Base-by-base conservation (phyloP, 768 basidiomycete species). In the Suillus tomentosus region DNA sequence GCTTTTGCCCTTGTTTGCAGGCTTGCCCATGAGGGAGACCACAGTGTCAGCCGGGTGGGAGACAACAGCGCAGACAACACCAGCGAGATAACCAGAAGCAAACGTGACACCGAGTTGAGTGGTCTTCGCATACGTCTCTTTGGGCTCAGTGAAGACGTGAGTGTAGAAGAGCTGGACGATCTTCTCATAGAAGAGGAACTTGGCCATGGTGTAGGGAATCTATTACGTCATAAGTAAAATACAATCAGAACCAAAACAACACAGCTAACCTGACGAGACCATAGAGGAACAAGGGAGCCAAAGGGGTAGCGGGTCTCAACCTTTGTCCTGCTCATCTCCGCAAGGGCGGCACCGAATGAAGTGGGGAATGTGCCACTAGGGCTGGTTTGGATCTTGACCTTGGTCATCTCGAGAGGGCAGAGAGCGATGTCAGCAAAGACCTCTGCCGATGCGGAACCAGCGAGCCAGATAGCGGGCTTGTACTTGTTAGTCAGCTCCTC, bases 151-250 rank as follows among this genome's bases (percentile, higher is more conserved):
- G 80, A 95, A 90, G 77, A 94, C 91, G 74, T 91, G 86, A 68
- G 90, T 93, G 79, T 94, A 94, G 83, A 96, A 95, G 70, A 91
- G 76, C 72, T 87, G 83, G 75, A 91, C 92, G 70, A 91, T 91
- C 83, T 89, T 88, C 78, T 95, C 94, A 77, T 89, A 96, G 86
- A 93, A 94, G 87, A 87, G 94, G 87, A 97, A 97, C 81, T 97
- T 97, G 83, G 95, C 95, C 95, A 97, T 96, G 72, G 95, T 97
- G 84, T 97, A 97, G 61, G 95, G 95, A 72, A 96, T 95, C 91
- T 96, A 66, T 37, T 54, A 24, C 9, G 54, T 51, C 11, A 37
- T 61, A 4, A 57, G 51, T 22, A 62, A 48, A 8, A 17, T 11
- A 3, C 31, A 39, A 5, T 42, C 50, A 3, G 42, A n/a, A 61